These are phyloP conservation scores for Chenopodium suecicum DNA, from an alignment of 148 eudicot genomes.

Conservation along the genomic window DNA sequence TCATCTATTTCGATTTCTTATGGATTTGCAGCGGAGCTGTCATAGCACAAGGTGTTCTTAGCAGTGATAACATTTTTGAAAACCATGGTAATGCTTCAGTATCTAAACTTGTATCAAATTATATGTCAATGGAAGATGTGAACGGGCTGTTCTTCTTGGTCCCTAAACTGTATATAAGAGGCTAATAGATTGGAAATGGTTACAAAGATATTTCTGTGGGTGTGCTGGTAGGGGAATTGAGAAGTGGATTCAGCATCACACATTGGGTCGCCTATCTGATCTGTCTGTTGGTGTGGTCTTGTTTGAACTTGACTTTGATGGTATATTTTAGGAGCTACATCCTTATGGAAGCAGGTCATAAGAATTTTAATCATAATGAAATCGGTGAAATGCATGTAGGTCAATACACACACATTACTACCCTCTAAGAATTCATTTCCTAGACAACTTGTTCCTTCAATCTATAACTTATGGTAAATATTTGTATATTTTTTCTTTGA, in stretches of 20 bases:
- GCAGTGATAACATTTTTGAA: conserved; percentile 48
- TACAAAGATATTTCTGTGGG: not conserved
- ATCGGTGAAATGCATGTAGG: no score
- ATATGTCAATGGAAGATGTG: not conserved
- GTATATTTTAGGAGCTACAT: no score
- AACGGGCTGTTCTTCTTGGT: not conserved
- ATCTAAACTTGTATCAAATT: not conserved
- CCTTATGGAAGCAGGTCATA: no score
- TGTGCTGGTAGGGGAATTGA: not conserved
- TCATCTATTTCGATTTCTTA: not conserved
- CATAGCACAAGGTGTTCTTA: conserved; percentile 81
- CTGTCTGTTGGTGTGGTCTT: no score
- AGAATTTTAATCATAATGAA: no score
- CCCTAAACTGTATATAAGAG: not conserved
- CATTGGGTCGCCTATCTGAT: not conserved
- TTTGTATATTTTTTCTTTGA: no score
- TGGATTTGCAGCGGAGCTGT: conserved; percentile 74
- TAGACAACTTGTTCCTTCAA: no score
- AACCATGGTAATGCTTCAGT: conserved; percentile 53
- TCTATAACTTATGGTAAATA: no score
- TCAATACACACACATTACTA: no score
- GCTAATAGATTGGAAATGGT: not conserved
- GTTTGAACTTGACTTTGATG: no score
- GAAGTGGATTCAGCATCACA: not conserved
- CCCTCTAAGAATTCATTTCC: no score